These are phyloP conservation scores for Spiromastix sp. DNA, from an alignment of 2,329 filamentous ascomycete genomes.

Conservation along the genomic window DNA sequence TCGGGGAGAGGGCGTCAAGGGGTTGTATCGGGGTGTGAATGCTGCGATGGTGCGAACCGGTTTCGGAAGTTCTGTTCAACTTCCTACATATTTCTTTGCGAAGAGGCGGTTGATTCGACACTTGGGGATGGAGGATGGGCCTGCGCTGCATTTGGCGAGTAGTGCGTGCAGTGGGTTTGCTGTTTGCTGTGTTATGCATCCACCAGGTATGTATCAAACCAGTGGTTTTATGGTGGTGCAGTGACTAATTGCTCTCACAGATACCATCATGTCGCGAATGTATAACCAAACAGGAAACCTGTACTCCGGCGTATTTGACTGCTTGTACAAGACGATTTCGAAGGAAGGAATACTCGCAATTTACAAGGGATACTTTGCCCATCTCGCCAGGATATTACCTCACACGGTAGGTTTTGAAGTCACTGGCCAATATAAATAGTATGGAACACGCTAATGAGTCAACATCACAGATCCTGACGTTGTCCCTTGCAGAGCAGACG, in stretches of 20 bases:
- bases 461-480: slow-evolving; percentile 66
- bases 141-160: slow-evolving; percentile 76
- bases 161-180: slow-evolving; percentile 89
- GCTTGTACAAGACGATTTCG: slow-evolving; percentile 76
- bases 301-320: slow-evolving; percentile 91
- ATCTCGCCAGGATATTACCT: slow-evolving; percentile 84
- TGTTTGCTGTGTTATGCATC: slow-evolving; percentile 96
- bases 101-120: slow-evolving; percentile 77
- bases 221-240: background rate
- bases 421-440: too few relatives aligned
- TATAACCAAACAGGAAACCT: slow-evolving; percentile 98
- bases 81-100: slow-evolving; percentile 96
- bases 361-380: slow-evolving; percentile 96
- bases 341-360: slow-evolving; percentile 87
- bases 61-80: slow-evolving; percentile 88
- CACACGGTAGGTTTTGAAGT: slow-evolving; percentile 56
- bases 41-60: slow-evolving; percentile 95
- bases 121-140: slow-evolving; percentile 81
- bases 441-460: too few relatives aligned
- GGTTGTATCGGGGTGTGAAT: slow-evolving; percentile 80
- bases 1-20: slow-evolving; percentile 61
- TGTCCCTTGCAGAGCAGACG: slow-evolving; percentile 91
- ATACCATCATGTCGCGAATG: slow-evolving; percentile 96
- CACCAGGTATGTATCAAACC: slow-evolving; percentile 54
- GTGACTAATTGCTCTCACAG: slow-evolving; percentile 30